phyloP scores from a whole-genome alignment of 257 asterid genomes.

The Fraxinus cuspidata region DNA sequence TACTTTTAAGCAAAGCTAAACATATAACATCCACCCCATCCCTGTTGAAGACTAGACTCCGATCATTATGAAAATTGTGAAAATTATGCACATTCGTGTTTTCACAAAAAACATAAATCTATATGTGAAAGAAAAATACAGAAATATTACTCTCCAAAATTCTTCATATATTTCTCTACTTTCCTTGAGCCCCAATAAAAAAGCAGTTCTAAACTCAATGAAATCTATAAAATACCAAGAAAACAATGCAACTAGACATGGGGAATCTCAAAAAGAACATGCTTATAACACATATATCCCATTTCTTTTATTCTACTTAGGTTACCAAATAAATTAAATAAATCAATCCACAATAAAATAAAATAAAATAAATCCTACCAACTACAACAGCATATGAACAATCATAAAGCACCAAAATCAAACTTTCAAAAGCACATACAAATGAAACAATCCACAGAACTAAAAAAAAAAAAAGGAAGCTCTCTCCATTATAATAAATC shows the following conservation, averaged over 20 bases:
- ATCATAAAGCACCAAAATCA: slow-evolving; percentile 27
- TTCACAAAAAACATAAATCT: no score
- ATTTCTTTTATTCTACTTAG: slow-evolving; percentile 2
- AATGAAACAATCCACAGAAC: slow-evolving; percentile 21
- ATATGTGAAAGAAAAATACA: no score
- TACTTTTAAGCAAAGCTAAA: no score
- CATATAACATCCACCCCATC: no score
- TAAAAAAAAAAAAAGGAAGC: neutral
- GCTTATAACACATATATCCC: neutral
- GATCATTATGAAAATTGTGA: no score
- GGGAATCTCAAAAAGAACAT: neutral
- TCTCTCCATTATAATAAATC: slow-evolving; percentile 6
- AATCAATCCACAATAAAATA: neutral
- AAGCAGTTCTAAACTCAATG: neutral
- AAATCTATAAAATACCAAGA: neutral
- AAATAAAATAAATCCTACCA: neutral
- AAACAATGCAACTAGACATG: neutral
- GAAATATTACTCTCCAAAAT: no score
- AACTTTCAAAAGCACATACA: slow-evolving; percentile 17
- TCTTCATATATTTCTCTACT: neutral
- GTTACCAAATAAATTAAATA: neutral
- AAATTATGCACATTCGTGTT: no score
- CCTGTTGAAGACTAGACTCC: no score
- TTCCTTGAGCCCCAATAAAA: neutral
- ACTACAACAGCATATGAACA: slow-evolving; percentile 20